Base-by-base conservation (phyloP, 2,329 filamentous ascomycete species). In the Pseudodiploospora longispora region DNA sequence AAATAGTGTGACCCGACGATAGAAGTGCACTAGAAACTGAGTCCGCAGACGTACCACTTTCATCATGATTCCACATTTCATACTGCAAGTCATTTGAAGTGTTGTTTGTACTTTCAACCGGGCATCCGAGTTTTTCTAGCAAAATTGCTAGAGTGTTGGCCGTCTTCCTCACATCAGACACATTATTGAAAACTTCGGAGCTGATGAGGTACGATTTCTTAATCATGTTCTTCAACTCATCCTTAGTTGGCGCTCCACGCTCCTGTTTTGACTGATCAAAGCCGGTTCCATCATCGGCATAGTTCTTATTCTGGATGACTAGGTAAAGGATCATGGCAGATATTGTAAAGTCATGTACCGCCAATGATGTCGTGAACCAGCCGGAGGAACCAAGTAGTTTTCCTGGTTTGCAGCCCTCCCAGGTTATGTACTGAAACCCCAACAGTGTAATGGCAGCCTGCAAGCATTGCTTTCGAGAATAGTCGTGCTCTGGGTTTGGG, bases 251-350 rank as follows among this genome's bases (percentile, higher is more conserved):
- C 12, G 57, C 52, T 6, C 54, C 52, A 27, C 58, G 56, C 35
- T 58, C 57, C 36, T 59, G 55, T 35, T 54, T 55, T 47, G 63
- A 58, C 66, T 64, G 68, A 47, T 62, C 59, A 30, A 50, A 48
- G 10, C 58, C 55, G 8, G 54, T 58, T 4, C 60, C 64, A 10
- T 51, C 54, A 6, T 70, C 66, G 32, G 56, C 54, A 47, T 69
- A 70, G 34, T 57, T 57, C 19, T 67, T 62, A 53, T 67, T 70
- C 49, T 70, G 68, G 27, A 72, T 55, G 12, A 72, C 60, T 12
- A 83, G 61, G 48, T 76, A 82, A 4, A 83, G 54, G 10, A 83
- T 69, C 70, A 80, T 78, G 43, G 75, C 71, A 0, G 78, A 78
- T 3, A 83, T 67, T 41, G 83, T 61, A 41, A 78, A 83, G 54